A percentile compares a stretch with the other conserved stretches of the same genome.
Conservation (phyloP, 2,329 filamentous ascomycete genomes). For the Phoma sp. region DNA sequence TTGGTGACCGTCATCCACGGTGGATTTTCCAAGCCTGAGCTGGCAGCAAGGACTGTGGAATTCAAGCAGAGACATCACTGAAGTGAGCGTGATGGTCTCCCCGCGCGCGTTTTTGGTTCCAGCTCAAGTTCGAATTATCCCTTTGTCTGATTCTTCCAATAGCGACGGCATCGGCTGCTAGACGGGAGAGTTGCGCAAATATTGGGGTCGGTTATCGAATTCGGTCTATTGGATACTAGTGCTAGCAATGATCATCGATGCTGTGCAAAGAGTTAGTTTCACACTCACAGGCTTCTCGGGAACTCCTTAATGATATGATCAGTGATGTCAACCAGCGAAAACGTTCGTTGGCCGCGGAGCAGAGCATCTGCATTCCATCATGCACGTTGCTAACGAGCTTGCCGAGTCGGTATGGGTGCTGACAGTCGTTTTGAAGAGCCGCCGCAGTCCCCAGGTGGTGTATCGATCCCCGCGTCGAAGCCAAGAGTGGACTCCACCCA, state of each 20-base stretch:
- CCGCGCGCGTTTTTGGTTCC: background rate
- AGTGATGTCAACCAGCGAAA: background rate
- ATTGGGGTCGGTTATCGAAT: background rate
- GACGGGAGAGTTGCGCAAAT: background rate
- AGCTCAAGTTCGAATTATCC: background rate
- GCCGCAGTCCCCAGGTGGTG: no score
- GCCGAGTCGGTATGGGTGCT: background rate
- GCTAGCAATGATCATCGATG: background rate
- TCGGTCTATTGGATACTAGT: background rate
- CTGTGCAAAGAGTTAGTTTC: background rate
- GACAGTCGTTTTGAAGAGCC: slow-evolving; percentile 8
- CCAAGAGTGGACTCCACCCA: slow-evolving; percentile 1
- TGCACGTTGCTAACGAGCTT: background rate
- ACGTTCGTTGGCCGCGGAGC: background rate
- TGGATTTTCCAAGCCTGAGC: slow-evolving; percentile 45
- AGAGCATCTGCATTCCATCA: background rate
- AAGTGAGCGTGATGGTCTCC: background rate
- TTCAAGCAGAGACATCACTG: background rate
- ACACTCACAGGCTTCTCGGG: background rate
- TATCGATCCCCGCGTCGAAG: slow-evolving; percentile 3
- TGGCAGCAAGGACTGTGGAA: background rate
- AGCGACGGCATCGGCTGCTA: background rate
- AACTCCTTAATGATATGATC: background rate
- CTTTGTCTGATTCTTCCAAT: background rate
- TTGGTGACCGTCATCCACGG: slow-evolving; percentile 46